phyloP scores from a whole-genome alignment of 108 stramenopile species.

The Stephanodiscus triporus region DNA sequence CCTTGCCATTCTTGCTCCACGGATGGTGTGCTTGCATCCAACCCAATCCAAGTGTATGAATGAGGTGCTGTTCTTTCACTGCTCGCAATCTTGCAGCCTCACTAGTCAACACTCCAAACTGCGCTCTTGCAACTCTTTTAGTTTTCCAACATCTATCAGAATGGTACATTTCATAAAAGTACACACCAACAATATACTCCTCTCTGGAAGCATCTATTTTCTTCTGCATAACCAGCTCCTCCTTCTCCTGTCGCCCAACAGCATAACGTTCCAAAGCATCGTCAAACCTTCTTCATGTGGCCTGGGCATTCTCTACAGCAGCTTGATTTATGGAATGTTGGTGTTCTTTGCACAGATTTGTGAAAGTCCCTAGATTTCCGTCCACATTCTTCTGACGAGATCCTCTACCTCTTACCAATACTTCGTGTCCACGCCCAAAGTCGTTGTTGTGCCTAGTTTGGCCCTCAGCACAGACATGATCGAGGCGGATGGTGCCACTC shows the following conservation, averaged over 20 bases:
- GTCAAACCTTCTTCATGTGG: slow-evolving; percentile 4
- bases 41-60: too few species aligned
- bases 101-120: neutral
- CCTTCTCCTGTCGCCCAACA: neutral
- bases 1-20: too few species aligned
- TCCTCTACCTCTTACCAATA: neutral
- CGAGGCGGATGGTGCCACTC: too few species aligned
- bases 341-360: neutral
- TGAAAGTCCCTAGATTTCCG: neutral
- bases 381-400: neutral
- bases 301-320: too few species aligned
- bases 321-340: neutral
- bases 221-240: slow-evolving; percentile 8
- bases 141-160: slow-evolving; percentile 24
- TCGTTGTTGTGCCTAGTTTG: too few species aligned
- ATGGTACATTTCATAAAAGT: too few species aligned
- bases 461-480: too few species aligned
- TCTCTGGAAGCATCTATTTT: slow-evolving; percentile 7
- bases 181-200: slow-evolving; percentile 25
- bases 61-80: too few species aligned
- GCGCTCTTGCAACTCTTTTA: neutral
- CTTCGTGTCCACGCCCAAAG: neutral
- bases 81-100: too few species aligned
- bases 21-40: too few species aligned
- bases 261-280: slow-evolving; percentile 7